Evolutionary conservation across 2,329 filamentous ascomycete species (phyloP).

Genomic region (Penicillium sp.): DNA sequence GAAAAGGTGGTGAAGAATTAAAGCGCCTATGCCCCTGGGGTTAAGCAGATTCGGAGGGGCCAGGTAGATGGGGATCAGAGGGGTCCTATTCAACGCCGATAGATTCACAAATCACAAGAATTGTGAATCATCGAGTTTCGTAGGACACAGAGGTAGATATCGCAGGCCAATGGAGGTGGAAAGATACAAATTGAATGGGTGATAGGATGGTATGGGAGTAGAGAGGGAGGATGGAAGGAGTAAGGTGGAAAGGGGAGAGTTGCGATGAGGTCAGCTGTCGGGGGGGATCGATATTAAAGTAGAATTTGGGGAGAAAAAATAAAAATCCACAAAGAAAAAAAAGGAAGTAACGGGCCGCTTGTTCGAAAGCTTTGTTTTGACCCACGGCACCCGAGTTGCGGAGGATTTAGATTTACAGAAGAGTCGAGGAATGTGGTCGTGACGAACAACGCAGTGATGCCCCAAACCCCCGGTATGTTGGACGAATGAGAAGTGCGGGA

Average conservation of each 20-base stretch:
- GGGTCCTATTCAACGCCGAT: constrained; percentile 5
- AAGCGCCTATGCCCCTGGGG: neutral
- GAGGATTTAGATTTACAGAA: neutral
- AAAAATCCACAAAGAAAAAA: constrained; percentile 7
- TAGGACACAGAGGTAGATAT: constrained; percentile 1
- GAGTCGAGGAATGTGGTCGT: constrained; percentile 24
- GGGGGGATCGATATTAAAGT: constrained; percentile 6
- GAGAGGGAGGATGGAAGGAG: constrained; percentile 5
- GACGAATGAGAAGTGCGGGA: constrained; percentile 7
- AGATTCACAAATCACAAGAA: constrained; percentile 10
- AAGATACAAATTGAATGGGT: neutral
- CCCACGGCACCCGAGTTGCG: constrained; percentile 18
- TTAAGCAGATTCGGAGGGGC: constrained; percentile 1
- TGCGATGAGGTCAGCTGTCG: constrained; percentile 24
- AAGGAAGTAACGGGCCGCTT: constrained; percentile 7
- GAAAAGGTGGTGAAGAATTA: neutral
- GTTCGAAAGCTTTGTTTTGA: constrained; percentile 30
- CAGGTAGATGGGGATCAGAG: constrained; percentile 4
- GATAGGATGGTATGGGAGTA: neutral
- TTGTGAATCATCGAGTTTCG: constrained; percentile 9
- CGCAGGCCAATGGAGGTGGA: neutral
- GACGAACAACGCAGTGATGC: constrained; percentile 2
- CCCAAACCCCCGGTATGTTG: constrained; percentile 6
- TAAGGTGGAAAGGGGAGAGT: constrained; percentile 21
- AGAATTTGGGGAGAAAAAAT: constrained; percentile 1